A percentile compares a stretch with the other conserved stretches of the same genome.
These are phyloP conservation scores for peach (Prunus persica) DNA, from an alignment of 306 rosid species.

Conservation along the genomic window DNA sequence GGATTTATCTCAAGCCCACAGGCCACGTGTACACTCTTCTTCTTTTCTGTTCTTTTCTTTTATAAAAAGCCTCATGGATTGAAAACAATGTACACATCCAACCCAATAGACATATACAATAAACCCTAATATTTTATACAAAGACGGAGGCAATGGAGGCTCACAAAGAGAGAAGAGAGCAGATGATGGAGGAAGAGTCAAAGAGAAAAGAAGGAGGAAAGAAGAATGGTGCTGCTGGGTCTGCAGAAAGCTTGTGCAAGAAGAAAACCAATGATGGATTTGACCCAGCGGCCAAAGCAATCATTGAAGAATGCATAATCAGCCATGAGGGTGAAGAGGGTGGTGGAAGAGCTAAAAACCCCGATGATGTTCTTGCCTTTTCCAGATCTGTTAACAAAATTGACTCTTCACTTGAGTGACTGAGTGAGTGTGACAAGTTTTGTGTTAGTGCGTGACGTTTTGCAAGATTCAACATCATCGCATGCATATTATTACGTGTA, in stretches of 20 bases:
- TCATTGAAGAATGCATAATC: constrained; percentile 33
- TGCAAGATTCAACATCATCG: too few relatives aligned
- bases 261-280: background rate
- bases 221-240: background rate
- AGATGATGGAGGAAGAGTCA: constrained; percentile 6
- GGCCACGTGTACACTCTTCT: too few relatives aligned
- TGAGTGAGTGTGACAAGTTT: background rate
- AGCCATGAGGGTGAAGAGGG: background rate
- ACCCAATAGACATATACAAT: too few relatives aligned
- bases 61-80: too few relatives aligned
- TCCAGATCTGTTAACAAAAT: constrained; percentile 38
- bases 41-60: too few relatives aligned
- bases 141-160: constrained; percentile 36
- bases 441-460: too few relatives aligned
- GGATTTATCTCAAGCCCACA: too few relatives aligned
- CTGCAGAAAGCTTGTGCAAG: background rate
- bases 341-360: constrained; percentile 19
- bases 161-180: constrained; percentile 35
- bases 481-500: too few relatives aligned
- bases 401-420: constrained; percentile 30
- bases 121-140: background rate
- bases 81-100: too few relatives aligned
- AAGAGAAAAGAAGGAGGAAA: background rate
- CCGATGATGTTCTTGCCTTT: constrained; percentile 44
- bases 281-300: constrained; percentile 18